Percentiles rank a stretch among this genome's conserved stretches.
Evolutionary conservation across 352 stramenopile species (phyloP).

Genomic region (Pythium vanterpoolii): DNA sequence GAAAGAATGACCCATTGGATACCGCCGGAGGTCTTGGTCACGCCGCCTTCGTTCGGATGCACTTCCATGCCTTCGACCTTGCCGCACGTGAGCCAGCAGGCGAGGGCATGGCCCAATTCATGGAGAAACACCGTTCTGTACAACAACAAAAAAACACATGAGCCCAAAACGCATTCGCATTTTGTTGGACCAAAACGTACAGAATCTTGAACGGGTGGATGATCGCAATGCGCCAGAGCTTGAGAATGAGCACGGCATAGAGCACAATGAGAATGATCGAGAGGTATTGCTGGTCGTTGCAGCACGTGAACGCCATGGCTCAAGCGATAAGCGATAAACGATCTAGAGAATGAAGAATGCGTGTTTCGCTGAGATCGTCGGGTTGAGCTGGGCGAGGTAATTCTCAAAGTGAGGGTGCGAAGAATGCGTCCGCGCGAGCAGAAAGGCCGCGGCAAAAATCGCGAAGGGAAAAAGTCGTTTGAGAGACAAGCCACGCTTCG

Average conservation of each 20-base stretch:
- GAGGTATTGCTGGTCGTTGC: conserved; percentile 84
- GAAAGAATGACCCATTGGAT: conserved; percentile 39
- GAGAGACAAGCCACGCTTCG: too few species aligned
- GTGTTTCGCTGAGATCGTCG: background rate
- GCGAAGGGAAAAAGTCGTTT: too few species aligned
- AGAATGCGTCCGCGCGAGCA: background rate
- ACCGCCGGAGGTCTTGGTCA: conserved; percentile 61
- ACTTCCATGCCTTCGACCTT: conserved; percentile 88
- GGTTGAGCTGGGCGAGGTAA: background rate
- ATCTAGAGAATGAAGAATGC: too few species aligned
- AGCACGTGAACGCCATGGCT: conserved; percentile 56
- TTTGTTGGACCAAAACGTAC: conserved; percentile 29
- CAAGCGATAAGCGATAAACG: too few species aligned
- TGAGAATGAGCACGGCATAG: conserved; percentile 86
- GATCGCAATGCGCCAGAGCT: conserved; percentile 84
- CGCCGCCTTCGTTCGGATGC: conserved; percentile 82
- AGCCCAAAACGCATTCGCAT: background rate
- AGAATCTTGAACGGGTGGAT: conserved; percentile 89
- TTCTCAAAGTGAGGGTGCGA: background rate
- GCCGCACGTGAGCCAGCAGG: conserved; percentile 83
- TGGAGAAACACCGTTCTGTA: conserved; percentile 85
- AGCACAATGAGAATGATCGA: conserved; percentile 87
- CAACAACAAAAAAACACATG: background rate
- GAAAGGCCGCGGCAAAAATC: background rate
- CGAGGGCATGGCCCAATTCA: conserved; percentile 77